Conservation (phyloP, 768 basidiomycete species). For the Phanerochaete sordida region DNA sequence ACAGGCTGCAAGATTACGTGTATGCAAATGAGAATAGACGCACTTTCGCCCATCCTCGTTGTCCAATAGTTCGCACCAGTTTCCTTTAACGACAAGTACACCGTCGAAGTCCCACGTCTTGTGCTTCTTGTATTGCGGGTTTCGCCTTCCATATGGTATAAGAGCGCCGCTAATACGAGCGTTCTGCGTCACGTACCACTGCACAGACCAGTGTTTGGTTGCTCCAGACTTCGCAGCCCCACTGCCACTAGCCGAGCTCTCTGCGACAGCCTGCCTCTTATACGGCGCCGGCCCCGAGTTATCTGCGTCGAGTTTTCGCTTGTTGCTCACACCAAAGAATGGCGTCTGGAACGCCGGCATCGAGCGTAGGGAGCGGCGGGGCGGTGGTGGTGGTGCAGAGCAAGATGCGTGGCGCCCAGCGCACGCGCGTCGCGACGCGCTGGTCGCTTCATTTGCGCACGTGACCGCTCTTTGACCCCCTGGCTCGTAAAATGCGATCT, state of each 20-base stretch:
- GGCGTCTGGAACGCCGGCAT: constrained; percentile 13
- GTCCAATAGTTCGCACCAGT: constrained; percentile 49
- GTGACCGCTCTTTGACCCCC: constrained; percentile 6
- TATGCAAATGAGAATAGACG: background rate
- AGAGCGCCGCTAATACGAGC: too few relatives aligned
- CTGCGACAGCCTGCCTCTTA: constrained; percentile 1
- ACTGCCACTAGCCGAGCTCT: background rate
- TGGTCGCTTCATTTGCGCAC: background rate
- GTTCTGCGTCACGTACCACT: constrained; percentile 48
- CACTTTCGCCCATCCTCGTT: constrained; percentile 57
- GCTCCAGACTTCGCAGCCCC: background rate
- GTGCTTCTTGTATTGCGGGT: constrained; percentile 69
- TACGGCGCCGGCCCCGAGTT: background rate
- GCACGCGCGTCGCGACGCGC: constrained; percentile 7
- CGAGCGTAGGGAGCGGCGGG: background rate
- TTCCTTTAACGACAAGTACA: constrained; percentile 46
- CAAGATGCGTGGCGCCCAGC: background rate
- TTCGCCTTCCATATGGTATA: constrained; percentile 64
- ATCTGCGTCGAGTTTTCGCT: constrained; percentile 8
- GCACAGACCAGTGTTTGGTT: constrained; percentile 68
- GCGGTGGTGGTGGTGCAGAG: constrained; percentile 4
- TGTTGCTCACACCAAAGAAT: background rate
- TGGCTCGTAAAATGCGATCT: too few relatives aligned
- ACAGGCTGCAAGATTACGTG: background rate
- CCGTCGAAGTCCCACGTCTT: constrained; percentile 87